Evolutionary conservation across 805 yeast species (phyloP).

Genomic region (Pichia eremophila): DNA sequence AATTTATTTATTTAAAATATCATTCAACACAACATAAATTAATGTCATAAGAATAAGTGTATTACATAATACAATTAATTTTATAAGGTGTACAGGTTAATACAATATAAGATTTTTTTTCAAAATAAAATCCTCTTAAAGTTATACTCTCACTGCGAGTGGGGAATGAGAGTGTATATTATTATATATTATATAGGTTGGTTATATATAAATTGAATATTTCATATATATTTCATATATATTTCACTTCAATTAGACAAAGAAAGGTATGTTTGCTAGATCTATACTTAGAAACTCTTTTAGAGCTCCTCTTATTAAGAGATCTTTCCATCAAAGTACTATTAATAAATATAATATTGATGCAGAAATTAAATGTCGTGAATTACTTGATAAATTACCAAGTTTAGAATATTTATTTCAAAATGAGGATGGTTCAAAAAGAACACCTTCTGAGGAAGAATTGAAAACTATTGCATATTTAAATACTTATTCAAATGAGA

Average conservation of each 20-base stretch:
- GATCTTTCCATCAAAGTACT: slow-evolving; percentile 7
- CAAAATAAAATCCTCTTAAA: too few species aligned
- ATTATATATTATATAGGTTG: too few species aligned
- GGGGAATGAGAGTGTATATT: too few species aligned
- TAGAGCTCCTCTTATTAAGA: background rate
- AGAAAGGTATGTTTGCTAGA: slow-evolving; percentile 7
- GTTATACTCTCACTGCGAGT: too few species aligned
- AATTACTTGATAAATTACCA: slow-evolving; percentile 52
- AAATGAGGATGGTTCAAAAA: slow-evolving; percentile 66
- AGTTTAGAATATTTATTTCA: slow-evolving; percentile 58
- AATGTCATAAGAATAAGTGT: too few species aligned
- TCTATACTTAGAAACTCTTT: slow-evolving; percentile 3
- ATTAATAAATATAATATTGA: slow-evolving; percentile 10
- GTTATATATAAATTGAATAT: too few species aligned
- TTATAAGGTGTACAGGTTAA: too few species aligned
- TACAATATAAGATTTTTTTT: too few species aligned
- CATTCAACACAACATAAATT: too few species aligned
- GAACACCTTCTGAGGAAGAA: slow-evolving; percentile 62
- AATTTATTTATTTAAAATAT: too few species aligned
- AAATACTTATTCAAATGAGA: slow-evolving; percentile 46
- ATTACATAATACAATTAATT: too few species aligned
- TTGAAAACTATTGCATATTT: slow-evolving; percentile 64
- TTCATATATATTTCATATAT: too few species aligned
- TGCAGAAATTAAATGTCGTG: slow-evolving; percentile 51
- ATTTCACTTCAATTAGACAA: background rate